Percentiles rank a stretch among this genome's conserved stretches.
Conservation (phyloP, 768 basidiomycete genomes). For the Mycena crocata region DNA sequence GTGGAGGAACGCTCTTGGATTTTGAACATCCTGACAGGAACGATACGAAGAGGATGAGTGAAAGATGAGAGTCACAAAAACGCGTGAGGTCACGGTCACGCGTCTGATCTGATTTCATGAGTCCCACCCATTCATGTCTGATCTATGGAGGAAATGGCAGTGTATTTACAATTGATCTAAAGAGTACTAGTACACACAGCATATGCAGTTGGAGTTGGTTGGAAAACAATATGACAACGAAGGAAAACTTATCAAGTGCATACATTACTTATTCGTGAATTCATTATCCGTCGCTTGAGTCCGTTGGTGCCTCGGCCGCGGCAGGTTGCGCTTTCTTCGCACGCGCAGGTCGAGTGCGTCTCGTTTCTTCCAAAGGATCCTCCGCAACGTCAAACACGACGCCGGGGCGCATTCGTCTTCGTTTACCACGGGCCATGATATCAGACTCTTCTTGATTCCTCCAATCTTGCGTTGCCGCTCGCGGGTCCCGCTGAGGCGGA, state of each 20-base stretch:
- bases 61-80: slow-evolving; percentile 2
- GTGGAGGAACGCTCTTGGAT: slow-evolving; percentile 41
- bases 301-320: slow-evolving; percentile 11
- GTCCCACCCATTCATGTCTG: too few relatives aligned
- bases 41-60: not conserved
- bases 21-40: slow-evolving; percentile 50
- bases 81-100: slow-evolving; percentile 34
- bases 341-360: slow-evolving; percentile 16
- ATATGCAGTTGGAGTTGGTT: not conserved
- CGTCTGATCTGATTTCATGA: not conserved
- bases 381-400: slow-evolving; percentile 75
- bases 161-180: slow-evolving; percentile 16
- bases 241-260: not conserved
- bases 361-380: slow-evolving; percentile 57
- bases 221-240: slow-evolving; percentile 24
- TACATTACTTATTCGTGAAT: not conserved
- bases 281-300: slow-evolving; percentile 22
- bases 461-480: slow-evolving; percentile 77
- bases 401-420: slow-evolving; percentile 65
- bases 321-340: slow-evolving; percentile 11
- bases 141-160: too few relatives aligned
- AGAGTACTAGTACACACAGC: slow-evolving; percentile 20
- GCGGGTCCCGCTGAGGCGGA: slow-evolving; percentile 73
- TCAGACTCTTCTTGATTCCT: slow-evolving; percentile 71
- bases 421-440: slow-evolving; percentile 52